Conservation (phyloP, 139 green algal genomes). For the Micractinium sp. region DNA sequence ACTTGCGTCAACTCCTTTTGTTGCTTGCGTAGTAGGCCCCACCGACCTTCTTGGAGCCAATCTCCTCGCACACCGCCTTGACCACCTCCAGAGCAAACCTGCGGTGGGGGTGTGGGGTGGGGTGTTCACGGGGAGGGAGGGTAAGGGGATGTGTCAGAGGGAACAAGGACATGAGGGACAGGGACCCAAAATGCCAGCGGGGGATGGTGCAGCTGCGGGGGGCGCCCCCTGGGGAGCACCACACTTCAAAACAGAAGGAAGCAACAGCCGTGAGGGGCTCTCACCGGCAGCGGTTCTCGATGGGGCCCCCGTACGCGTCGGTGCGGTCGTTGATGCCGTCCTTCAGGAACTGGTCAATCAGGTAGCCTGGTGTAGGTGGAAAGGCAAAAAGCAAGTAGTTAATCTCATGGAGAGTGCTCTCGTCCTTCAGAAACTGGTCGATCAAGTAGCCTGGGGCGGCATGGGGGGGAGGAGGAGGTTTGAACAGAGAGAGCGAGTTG, state of each 20-base stretch:
- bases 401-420: no score
- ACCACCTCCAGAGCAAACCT: constrained; percentile 52
- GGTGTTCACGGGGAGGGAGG: background rate
- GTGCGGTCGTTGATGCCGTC: constrained; percentile 53
- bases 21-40: no score
- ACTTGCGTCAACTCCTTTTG: no score
- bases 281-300: constrained; percentile 54
- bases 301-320: constrained; percentile 49
- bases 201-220: background rate
- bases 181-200: no score
- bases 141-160: background rate
- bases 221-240: no score
- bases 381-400: no score
- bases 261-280: background rate
- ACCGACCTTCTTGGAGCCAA: constrained; percentile 46
- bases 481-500: no score
- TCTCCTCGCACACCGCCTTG: constrained; percentile 35
- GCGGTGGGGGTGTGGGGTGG: no score
- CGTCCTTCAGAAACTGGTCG: no score
- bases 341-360: constrained; percentile 63
- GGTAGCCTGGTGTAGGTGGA: background rate
- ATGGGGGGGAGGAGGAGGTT: no score
- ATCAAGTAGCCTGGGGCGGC: constrained; percentile 78
- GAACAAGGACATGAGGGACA: background rate
- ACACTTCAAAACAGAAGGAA: background rate